A percentile compares a stretch with the other conserved stretches of the same genome.
Evolutionary conservation across 108 stramenopile genomes (phyloP).

Genomic region (Ochromonas danica): DNA sequence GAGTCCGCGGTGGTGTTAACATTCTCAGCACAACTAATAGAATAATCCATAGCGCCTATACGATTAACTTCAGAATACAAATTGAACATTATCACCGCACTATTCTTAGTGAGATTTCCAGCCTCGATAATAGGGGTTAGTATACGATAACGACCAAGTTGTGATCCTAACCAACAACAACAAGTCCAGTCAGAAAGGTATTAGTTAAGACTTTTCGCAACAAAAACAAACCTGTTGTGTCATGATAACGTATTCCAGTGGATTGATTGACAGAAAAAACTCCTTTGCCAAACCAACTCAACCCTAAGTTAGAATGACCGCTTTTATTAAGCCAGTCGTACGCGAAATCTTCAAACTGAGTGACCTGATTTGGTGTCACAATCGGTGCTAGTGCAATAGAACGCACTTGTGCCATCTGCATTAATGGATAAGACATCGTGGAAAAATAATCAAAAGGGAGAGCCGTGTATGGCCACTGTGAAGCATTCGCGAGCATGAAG

Average conservation of each 20-base stretch:
- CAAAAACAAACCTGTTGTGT: background rate
- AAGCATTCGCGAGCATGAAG: background rate
- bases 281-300: too few relatives aligned
- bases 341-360: background rate
- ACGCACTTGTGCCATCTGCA: background rate
- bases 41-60: background rate
- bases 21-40: background rate
- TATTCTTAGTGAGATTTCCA: background rate
- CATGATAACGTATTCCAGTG: background rate
- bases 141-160: background rate
- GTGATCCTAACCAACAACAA: background rate
- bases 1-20: too few relatives aligned
- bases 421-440: background rate
- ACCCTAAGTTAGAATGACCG: too few relatives aligned
- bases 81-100: background rate
- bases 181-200: background rate
- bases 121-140: background rate
- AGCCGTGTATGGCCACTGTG: background rate
- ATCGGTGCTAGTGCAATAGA: background rate
- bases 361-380: background rate
- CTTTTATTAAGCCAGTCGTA: too few relatives aligned
- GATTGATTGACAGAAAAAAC: background rate
- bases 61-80: constrained; percentile 20
- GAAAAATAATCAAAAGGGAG: background rate
- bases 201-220: background rate